Conservation (phyloP, 441 rosid species). For the Biscutella auriculata region DNA sequence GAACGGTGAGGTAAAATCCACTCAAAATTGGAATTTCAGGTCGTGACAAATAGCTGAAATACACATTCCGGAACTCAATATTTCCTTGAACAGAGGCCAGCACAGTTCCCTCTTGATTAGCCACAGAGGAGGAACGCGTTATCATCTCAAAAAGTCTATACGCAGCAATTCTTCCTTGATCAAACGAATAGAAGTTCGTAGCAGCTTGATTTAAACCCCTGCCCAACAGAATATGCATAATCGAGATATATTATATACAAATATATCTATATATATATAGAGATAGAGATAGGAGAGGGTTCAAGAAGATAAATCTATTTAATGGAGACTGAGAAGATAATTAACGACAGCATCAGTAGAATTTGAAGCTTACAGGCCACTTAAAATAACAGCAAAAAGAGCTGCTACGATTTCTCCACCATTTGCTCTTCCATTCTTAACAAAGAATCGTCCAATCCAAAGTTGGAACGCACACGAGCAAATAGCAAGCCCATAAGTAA, state of each 20-base stretch:
- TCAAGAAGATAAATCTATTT: too few species aligned
- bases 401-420: conserved; percentile 96
- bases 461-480: conserved; percentile 98
- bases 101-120: conserved; percentile 57
- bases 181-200: conserved; percentile 94
- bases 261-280: neutral
- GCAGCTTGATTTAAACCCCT: conserved; percentile 99
- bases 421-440: conserved; percentile 47
- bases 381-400: conserved; percentile 84
- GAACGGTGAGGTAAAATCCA: conserved; percentile 93
- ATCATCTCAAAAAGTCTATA: conserved; percentile 98
- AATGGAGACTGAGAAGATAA: neutral
- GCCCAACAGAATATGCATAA: conserved; percentile 19
- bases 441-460: conserved; percentile 91
- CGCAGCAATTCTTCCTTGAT: conserved; percentile 97
- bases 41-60: conserved; percentile 90
- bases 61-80: conserved; percentile 93
- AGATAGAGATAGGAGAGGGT: too few species aligned
- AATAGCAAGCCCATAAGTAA: conserved; percentile 96
- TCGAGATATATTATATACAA: conserved; percentile 12
- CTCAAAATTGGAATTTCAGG: conserved; percentile 95
- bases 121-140: conserved; percentile 68
- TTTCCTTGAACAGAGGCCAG: conserved; percentile 68
- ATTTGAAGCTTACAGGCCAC: conserved; percentile 81
- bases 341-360: conserved; percentile 9